Conservation (phyloP, 202 grass and related monocot species). For the Digitaria exilis region DNA sequence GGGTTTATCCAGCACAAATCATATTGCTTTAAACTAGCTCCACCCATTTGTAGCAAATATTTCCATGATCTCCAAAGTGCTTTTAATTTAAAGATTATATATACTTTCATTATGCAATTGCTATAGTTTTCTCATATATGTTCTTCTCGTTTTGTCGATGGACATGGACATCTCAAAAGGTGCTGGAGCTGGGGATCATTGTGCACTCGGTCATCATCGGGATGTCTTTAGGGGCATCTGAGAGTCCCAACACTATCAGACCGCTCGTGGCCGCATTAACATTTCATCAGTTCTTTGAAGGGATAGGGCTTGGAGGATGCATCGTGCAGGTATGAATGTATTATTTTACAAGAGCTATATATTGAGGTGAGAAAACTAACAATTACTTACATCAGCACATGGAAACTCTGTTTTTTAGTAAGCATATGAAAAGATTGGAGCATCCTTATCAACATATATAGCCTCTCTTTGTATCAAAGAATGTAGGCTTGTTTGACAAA, state of each 20-base stretch:
- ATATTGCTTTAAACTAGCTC: neutral
- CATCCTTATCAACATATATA: neutral
- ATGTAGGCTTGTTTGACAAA: neutral
- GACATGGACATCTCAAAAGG: constrained; percentile 44
- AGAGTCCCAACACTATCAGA: constrained; percentile 54
- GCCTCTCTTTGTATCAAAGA: neutral
- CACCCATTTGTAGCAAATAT: neutral
- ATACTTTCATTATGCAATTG: too few relatives aligned
- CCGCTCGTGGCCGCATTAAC: constrained; percentile 60
- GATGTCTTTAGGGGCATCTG: constrained; percentile 62
- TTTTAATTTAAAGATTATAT: neutral
- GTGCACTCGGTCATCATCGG: constrained; percentile 86
- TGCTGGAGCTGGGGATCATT: constrained; percentile 79
- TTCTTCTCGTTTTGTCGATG: neutral
- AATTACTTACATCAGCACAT: neutral
- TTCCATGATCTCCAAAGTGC: neutral
- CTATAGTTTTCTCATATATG: neutral
- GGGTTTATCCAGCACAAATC: neutral
- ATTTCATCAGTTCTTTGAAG: constrained; percentile 86
- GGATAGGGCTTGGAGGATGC: constrained; percentile 77
- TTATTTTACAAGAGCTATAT: neutral
- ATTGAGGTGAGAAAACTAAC: neutral
- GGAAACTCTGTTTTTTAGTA: too few relatives aligned
- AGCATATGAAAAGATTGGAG: neutral
- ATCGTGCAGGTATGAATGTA: constrained; percentile 62